Percentiles rank a stretch among this genome's conserved stretches.
phyloP scores from a whole-genome alignment of 2,329 filamentous ascomycete genomes.

The Akanthomyces lecanii region DNA sequence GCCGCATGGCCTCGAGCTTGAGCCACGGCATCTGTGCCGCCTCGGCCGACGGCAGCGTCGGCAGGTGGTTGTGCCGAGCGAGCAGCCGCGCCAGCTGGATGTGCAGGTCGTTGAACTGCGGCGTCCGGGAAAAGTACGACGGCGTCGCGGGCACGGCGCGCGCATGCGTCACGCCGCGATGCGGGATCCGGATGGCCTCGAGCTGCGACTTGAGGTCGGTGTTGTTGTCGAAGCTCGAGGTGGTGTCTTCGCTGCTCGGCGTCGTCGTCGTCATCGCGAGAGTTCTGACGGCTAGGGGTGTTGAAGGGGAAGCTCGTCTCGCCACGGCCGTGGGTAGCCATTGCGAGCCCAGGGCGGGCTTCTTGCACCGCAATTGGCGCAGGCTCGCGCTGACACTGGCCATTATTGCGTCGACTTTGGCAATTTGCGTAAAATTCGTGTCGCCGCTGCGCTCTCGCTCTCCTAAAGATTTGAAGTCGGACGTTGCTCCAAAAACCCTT shows the following conservation, averaged over 20 bases:
- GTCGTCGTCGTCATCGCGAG: neutral
- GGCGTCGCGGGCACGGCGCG: constrained; percentile 79
- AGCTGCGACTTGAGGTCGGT: constrained; percentile 19
- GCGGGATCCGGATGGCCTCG: constrained; percentile 27
- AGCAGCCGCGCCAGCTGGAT: constrained; percentile 69
- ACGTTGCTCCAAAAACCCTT: constrained; percentile 17
- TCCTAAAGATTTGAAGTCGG: neutral
- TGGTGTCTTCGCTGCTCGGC: neutral
- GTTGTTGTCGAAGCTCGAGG: constrained; percentile 2
- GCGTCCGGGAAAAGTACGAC: constrained; percentile 90
- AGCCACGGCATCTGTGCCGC: constrained; percentile 77
- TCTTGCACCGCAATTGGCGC: constrained; percentile 34
- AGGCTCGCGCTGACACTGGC: constrained; percentile 32
- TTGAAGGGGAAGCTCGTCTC: constrained; percentile 8
- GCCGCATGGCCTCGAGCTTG: constrained; percentile 70
- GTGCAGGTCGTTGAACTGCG: constrained; percentile 80
- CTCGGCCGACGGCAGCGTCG: constrained; percentile 60
- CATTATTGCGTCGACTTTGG: constrained; percentile 27
- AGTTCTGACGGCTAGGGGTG: constrained; percentile 17
- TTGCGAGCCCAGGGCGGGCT: constrained; percentile 28
- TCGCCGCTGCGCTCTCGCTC: constrained; percentile 6
- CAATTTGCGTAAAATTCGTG: neutral
- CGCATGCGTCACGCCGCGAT: constrained; percentile 45
- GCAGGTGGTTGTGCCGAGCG: constrained; percentile 68
- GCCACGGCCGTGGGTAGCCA: constrained; percentile 22